Percentiles rank a stretch among this genome's conserved stretches.
Evolutionary conservation across 345 rosid genomes (phyloP).

Genomic region (Fremontodendron californicum): DNA sequence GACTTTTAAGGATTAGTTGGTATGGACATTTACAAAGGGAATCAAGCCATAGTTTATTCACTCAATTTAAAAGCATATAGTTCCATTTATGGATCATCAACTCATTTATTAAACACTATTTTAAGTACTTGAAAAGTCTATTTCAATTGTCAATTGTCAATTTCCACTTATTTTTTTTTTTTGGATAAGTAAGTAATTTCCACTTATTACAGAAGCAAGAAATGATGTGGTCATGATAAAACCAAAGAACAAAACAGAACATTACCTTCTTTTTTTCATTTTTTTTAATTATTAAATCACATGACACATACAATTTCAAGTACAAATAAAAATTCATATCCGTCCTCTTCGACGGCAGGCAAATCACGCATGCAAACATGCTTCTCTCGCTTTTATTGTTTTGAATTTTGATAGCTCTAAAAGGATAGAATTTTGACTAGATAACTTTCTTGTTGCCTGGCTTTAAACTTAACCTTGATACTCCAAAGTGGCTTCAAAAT

Average conservation of each 20-base stretch:
- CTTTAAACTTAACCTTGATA: neutral
- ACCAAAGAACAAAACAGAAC: neutral
- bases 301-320: neutral
- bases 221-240: neutral
- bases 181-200: too few relatives aligned
- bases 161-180: neutral
- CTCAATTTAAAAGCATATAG: neutral
- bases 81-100: neutral
- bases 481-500: neutral
- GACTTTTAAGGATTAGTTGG: neutral
- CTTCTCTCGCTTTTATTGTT: neutral
- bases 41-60: neutral
- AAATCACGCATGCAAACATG: neutral
- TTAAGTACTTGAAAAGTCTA: neutral
- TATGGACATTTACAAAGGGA: neutral
- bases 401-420: slow-evolving; percentile 18
- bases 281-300: neutral
- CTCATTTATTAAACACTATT: neutral
- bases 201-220: neutral
- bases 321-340: neutral
- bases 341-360: neutral
- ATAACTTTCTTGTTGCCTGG: neutral
- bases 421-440: neutral
- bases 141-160: neutral
- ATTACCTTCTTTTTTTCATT: neutral